These are phyloP conservation scores for Xylaria scruposa DNA, from an alignment of 495 filamentous ascomycete species.

Conservation along the genomic window DNA sequence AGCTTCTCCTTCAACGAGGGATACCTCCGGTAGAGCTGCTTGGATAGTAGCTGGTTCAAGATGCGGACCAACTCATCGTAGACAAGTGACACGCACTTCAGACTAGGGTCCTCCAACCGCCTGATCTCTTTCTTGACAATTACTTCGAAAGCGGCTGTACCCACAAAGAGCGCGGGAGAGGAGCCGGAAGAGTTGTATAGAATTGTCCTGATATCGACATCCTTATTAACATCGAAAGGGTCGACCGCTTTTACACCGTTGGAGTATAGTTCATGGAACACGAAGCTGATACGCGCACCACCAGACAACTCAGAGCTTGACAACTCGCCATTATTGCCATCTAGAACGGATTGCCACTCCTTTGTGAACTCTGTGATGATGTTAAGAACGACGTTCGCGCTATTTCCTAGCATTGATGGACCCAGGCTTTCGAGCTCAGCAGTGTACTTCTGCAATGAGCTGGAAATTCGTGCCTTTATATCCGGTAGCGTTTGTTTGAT, in stretches of 20 bases:
- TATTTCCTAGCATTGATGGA: constrained; percentile 96
- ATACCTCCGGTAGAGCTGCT: constrained; percentile 90
- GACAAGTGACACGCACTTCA: constrained; percentile 95
- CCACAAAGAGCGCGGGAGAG: constrained; percentile 96
- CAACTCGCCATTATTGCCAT: constrained; percentile 94
- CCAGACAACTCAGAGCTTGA: constrained; percentile 94
- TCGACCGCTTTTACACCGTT: constrained; percentile 99
- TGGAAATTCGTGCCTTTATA: constrained; percentile 93
- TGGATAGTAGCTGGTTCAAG: constrained; percentile 84
- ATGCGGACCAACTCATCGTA: constrained; percentile 99
- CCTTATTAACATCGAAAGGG: constrained; percentile 96
- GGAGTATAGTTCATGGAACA: constrained; percentile 97
- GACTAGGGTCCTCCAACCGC: constrained; percentile 91
- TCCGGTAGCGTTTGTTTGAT: constrained; percentile 99
- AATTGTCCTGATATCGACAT: constrained; percentile 95
- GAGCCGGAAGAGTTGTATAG: constrained; percentile 98
- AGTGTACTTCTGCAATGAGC: constrained; percentile 90
- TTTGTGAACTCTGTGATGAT: constrained; percentile 99
- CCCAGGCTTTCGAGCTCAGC: constrained; percentile 82
- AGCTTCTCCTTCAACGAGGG: constrained; percentile 95
- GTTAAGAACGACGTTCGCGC: constrained; percentile 92
- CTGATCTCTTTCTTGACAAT: constrained; percentile 99
- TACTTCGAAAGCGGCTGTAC: constrained; percentile 95
- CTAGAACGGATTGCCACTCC: constrained; percentile 93
- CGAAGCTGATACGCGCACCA: constrained; percentile 98